Percentiles rank a stretch among this genome's conserved stretches.
Conservation (phyloP, 2,329 filamentous ascomycete species). For the Boeremia exigua region DNA sequence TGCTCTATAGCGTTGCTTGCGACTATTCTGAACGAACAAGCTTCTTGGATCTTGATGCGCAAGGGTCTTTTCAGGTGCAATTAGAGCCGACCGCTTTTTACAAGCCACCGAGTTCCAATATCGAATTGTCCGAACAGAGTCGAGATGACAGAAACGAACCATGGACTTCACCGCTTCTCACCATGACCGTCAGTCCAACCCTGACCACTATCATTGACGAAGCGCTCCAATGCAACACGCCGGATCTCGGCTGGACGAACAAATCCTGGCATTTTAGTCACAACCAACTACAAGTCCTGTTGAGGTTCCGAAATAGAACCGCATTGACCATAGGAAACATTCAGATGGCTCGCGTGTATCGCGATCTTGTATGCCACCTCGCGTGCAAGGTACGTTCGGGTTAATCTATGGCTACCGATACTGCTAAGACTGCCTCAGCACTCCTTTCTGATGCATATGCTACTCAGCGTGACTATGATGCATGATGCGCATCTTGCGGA, state of each 20-base stretch:
- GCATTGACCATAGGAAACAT: slow-evolving; percentile 50
- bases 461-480: slow-evolving; percentile 60
- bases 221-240: neutral
- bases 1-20: slow-evolving; percentile 56
- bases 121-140: neutral
- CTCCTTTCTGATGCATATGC: slow-evolving; percentile 62
- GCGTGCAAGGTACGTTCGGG: slow-evolving; percentile 48
- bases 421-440: slow-evolving; percentile 43
- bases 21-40: slow-evolving; percentile 49
- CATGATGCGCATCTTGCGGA: slow-evolving; percentile 57
- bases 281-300: slow-evolving; percentile 41
- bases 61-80: slow-evolving; percentile 36
- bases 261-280: slow-evolving; percentile 25
- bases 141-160: neutral
- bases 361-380: slow-evolving; percentile 48
- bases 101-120: neutral
- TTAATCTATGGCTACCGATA: too few relatives aligned
- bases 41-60: slow-evolving; percentile 43
- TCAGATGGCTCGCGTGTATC: slow-evolving; percentile 42
- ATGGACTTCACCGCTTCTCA: neutral
- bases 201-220: neutral
- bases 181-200: neutral
- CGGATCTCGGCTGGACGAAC: neutral
- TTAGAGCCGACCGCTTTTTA: neutral
- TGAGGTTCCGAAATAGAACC: slow-evolving; percentile 54